These are phyloP conservation scores for Crepidotus variabilis DNA, from an alignment of 768 basidiomycete genomes.

Conservation along the genomic window DNA sequence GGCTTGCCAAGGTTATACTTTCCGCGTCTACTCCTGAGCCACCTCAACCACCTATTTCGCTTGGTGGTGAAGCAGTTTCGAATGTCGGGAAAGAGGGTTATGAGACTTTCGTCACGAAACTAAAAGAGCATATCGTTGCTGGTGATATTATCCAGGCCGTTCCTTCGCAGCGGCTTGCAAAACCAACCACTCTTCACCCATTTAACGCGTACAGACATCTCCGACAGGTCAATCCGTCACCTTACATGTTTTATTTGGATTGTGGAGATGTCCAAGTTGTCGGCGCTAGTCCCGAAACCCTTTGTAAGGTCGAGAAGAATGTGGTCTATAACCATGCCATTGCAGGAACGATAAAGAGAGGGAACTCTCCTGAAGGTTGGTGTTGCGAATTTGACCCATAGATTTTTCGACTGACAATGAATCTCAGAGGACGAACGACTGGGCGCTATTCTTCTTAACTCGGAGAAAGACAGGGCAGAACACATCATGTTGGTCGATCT, in stretches of 20 bases:
- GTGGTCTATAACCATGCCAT: constrained; percentile 98
- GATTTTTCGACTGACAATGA: neutral
- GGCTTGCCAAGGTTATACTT: constrained; percentile 71
- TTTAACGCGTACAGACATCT: constrained; percentile 97
- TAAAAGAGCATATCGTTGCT: constrained; percentile 92
- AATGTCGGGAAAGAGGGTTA: constrained; percentile 95
- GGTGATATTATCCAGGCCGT: constrained; percentile 99
- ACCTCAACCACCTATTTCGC: constrained; percentile 57
- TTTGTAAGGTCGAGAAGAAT: constrained; percentile 91
- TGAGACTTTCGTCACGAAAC: constrained; percentile 81
- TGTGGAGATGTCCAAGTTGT: constrained; percentile 92
- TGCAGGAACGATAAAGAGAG: constrained; percentile 89
- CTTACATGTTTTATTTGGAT: constrained; percentile 98
- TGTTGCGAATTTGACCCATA: constrained; percentile 8
- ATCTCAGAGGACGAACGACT: constrained; percentile 82
- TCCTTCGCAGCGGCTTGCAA: constrained; percentile 85
- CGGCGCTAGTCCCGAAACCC: constrained; percentile 96
- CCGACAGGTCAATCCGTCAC: constrained; percentile 93
- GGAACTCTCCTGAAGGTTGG: constrained; percentile 81
- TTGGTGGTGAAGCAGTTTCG: constrained; percentile 69
- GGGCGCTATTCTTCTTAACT: constrained; percentile 68
- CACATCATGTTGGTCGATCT: constrained; percentile 99
- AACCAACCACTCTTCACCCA: constrained; percentile 86
- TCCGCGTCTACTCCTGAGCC: constrained; percentile 56
- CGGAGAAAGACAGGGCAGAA: constrained; percentile 95